Base-by-base conservation (phyloP, 768 basidiomycete genomes). In the Lactarius trivialis region DNA sequence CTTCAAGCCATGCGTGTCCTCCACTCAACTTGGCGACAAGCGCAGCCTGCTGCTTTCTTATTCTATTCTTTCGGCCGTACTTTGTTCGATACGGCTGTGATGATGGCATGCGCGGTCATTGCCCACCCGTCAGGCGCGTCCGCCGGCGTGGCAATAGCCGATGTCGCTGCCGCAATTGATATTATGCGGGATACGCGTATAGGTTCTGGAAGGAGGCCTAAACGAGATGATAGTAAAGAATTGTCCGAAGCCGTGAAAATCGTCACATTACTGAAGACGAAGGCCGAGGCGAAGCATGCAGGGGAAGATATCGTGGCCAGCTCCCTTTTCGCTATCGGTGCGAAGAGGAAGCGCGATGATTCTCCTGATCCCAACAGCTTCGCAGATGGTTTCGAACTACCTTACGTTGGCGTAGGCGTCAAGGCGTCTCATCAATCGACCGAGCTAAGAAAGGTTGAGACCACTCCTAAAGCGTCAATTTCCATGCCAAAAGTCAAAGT, bases 71-170 rank as follows among this genome's bases (percentile, higher is more conserved):
- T 87, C 55, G 78, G 80, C 17, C 79, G 85, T 63, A 75, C 82
- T 15, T 71, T 91, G 21, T 83, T 87, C 67, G 86, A 88, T 65
- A 84, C 90, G 0, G 79, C 82, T 5, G 79, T 88, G 21, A 76
- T 83, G 15, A 85, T 84, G 65, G 85, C 85, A 8, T 81, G 86
- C 68, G 80, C 83, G 8, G 81, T 81, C 58, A 76, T 88, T 56
- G 78, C 78, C 68, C 78, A 82, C 58, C 82, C 83, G 0, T 69
- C 64, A 26, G 76, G 75, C 32, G 73, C 83, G 37, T 79, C 79
- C 67, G 79, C 81, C 0, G 69, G 71, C 8, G 77, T 77, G 8
- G 83, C 83, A 51, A 68, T 79, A 58, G 78, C 80, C 56, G 79
- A 79, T 62, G 70, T 82, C 28, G 67, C 68, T n/a, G 69, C 71